These are phyloP conservation scores for Osmanthus fragrans DNA, from an alignment of 257 asterid genomes.

Conservation along the genomic window DNA sequence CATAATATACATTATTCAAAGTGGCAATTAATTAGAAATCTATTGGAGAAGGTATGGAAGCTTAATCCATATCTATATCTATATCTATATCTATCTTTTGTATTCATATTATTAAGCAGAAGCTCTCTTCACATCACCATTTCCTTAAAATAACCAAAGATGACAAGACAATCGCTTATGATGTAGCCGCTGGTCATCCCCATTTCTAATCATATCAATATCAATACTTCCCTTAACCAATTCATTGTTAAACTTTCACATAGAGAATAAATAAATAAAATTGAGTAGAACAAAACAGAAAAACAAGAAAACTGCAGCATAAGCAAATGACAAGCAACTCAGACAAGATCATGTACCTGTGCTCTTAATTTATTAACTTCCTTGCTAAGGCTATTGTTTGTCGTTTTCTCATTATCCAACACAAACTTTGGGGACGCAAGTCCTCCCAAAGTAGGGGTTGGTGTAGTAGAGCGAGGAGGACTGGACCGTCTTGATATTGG, in stretches of 20 bases:
- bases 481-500: conserved; percentile 79
- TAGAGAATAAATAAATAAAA: background rate
- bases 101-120: conserved; percentile 1
- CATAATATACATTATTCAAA: background rate
- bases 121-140: conserved; percentile 3
- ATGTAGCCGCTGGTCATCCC: conserved; percentile 13
- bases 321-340: conserved; percentile 16
- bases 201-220: conserved; percentile 7
- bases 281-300: conserved; percentile 4
- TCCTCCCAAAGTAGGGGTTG: conserved; percentile 86
- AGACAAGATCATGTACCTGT: conserved; percentile 50
- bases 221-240: conserved; percentile 16
- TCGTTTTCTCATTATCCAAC: conserved; percentile 50
- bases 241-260: conserved; percentile 4
- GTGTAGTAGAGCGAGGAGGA: conserved; percentile 94
- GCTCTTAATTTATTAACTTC: conserved; percentile 72
- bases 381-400: conserved; percentile 62
- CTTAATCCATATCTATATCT: conserved; percentile 9
- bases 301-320: conserved; percentile 6
- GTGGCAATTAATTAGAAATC: background rate
- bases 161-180: conserved; percentile 10
- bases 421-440: conserved; percentile 65
- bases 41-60: conserved; percentile 14
- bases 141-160: conserved; percentile 18
- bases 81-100: conserved; percentile 17